Evolutionary conservation across 352 stramenopile genomes (phyloP).

Genomic region (Phytopythium ostracodes): DNA sequence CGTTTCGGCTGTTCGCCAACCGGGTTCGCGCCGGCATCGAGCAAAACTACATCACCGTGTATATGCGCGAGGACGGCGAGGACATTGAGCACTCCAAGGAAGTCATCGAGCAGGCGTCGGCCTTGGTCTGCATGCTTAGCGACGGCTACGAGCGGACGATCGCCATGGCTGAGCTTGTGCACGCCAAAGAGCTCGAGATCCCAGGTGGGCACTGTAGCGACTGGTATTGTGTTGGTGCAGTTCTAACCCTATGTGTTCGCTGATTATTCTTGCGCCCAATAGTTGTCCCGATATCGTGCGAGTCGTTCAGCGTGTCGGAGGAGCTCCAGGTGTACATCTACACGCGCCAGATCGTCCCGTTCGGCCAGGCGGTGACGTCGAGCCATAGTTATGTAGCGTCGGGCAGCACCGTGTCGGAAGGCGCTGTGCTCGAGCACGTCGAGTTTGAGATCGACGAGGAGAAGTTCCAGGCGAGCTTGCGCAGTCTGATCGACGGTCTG

Average conservation of each 20-base stretch:
- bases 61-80: slow-evolving; percentile 49
- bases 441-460: slow-evolving; percentile 59
- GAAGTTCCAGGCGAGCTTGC: slow-evolving; percentile 58
- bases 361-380: slow-evolving; percentile 48
- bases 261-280: neutral
- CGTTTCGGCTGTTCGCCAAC: slow-evolving; percentile 58
- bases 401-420: slow-evolving; percentile 14
- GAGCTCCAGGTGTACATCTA: slow-evolving; percentile 77
- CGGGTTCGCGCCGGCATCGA: slow-evolving; percentile 62
- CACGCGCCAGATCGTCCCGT: slow-evolving; percentile 77
- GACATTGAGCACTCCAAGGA: slow-evolving; percentile 37
- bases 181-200: slow-evolving; percentile 64
- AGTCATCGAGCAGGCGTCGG: slow-evolving; percentile 60
- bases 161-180: slow-evolving; percentile 79
- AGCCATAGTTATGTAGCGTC: slow-evolving; percentile 18
- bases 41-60: slow-evolving; percentile 71
- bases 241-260: neutral
- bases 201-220: slow-evolving; percentile 20
- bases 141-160: slow-evolving; percentile 54
- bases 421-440: slow-evolving; percentile 16
- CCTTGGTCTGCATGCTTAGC: slow-evolving; percentile 68
- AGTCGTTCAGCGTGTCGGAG: slow-evolving; percentile 52
- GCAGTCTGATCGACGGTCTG: slow-evolving; percentile 67
- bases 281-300: slow-evolving; percentile 70
- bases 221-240: slow-evolving; percentile 7